These are phyloP conservation scores for Venturia asperata DNA, from an alignment of 2,329 filamentous ascomycete species.

Conservation along the genomic window DNA sequence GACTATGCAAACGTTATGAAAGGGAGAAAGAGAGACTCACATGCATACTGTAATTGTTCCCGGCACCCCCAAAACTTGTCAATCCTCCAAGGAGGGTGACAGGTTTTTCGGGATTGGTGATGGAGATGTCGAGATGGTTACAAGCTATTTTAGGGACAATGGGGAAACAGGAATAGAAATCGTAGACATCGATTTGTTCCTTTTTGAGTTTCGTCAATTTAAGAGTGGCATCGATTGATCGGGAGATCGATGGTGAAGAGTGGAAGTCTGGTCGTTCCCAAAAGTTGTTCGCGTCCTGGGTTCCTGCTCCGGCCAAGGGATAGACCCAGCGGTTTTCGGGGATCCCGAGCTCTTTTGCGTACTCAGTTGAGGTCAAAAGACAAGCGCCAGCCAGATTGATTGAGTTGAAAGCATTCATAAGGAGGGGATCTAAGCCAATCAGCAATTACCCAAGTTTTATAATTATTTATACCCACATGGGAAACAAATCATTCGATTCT, in stretches of 20 bases:
- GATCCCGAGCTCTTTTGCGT: slow-evolving; percentile 49
- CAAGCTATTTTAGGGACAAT: slow-evolving; percentile 62
- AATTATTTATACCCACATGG: slow-evolving; percentile 47
- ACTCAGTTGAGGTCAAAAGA: slow-evolving; percentile 51
- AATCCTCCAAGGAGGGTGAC: slow-evolving; percentile 58
- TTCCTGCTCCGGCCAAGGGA: slow-evolving; percentile 56
- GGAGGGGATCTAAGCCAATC: slow-evolving; percentile 49
- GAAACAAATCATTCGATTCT: slow-evolving; percentile 61
- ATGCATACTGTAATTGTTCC: slow-evolving; percentile 66
- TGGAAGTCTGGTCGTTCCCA: slow-evolving; percentile 56
- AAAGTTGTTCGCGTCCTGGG: slow-evolving; percentile 51
- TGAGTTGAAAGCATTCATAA: slow-evolving; percentile 67
- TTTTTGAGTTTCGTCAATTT: slow-evolving; percentile 40
- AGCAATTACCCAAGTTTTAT: neutral
- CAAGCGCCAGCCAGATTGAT: slow-evolving; percentile 57
- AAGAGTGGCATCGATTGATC: slow-evolving; percentile 50
- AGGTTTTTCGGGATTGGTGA: slow-evolving; percentile 41
- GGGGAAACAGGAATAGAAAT: slow-evolving; percentile 64
- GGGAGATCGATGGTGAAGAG: slow-evolving; percentile 51
- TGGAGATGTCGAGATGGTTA: slow-evolving; percentile 50
- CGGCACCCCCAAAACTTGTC: slow-evolving; percentile 62
- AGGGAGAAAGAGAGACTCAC: slow-evolving; percentile 29
- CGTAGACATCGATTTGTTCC: slow-evolving; percentile 52
- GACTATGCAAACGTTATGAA: neutral
- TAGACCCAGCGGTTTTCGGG: slow-evolving; percentile 55